Evolutionary conservation across 805 yeast species (phyloP).

Genomic region (Yarrowia hollandica): DNA sequence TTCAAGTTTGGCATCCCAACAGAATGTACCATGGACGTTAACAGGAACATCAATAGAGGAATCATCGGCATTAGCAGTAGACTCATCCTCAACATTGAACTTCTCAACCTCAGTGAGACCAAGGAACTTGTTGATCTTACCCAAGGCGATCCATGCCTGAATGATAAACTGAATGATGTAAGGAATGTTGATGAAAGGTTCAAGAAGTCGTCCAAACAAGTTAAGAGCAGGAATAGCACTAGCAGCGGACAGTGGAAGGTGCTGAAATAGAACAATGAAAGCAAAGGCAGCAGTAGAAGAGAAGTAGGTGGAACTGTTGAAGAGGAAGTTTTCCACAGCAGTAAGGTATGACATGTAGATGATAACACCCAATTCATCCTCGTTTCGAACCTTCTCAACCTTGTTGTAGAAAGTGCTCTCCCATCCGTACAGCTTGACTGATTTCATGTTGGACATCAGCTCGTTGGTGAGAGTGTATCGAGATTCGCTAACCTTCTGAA

Average conservation of each 20-base stretch:
- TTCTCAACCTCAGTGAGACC: slow-evolving; percentile 46
- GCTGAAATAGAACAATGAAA: slow-evolving; percentile 61
- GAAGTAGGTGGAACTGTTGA: slow-evolving; percentile 82
- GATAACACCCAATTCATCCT: slow-evolving; percentile 76
- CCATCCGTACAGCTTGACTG: slow-evolving; percentile 94
- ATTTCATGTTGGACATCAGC: slow-evolving; percentile 82
- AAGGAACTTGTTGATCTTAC: slow-evolving; percentile 77
- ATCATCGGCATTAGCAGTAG: slow-evolving; percentile 40
- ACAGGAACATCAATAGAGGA: slow-evolving; percentile 25
- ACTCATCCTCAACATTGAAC: neutral
- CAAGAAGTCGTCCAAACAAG: slow-evolving; percentile 64
- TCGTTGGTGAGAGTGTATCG: slow-evolving; percentile 87
- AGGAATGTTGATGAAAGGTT: slow-evolving; percentile 60
- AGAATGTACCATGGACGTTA: slow-evolving; percentile 28
- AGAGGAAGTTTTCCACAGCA: slow-evolving; percentile 72
- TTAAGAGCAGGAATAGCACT: slow-evolving; percentile 72
- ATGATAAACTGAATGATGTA: slow-evolving; percentile 78
- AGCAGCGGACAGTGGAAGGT: slow-evolving; percentile 77
- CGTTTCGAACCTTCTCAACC: slow-evolving; percentile 79
- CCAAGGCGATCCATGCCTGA: slow-evolving; percentile 85
- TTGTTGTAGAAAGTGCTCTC: slow-evolving; percentile 78
- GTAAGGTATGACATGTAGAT: slow-evolving; percentile 67
- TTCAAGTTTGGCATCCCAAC: slow-evolving; percentile 47
- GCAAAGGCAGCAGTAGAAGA: slow-evolving; percentile 91
- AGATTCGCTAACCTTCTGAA: slow-evolving; percentile 86